Evolutionary conservation across 371 early-diverging fungal species (phyloP).

Genomic region (Mortierella sp.): DNA sequence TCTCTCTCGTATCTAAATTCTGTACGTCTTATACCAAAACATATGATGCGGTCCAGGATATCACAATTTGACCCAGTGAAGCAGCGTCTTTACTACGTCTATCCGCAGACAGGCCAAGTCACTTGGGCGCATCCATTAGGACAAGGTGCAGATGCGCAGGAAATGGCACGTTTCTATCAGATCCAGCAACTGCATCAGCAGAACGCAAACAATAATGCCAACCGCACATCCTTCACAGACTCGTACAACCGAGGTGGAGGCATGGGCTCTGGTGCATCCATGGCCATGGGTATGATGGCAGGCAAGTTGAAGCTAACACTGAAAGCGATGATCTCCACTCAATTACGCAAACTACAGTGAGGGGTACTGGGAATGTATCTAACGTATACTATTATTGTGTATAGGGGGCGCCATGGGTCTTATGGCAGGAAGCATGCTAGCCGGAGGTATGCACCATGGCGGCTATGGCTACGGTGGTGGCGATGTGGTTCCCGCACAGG

Average conservation of each 20-base stretch:
- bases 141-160: constrained; percentile 31
- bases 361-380: background rate
- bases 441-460: constrained; percentile 14
- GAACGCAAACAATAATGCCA: constrained; percentile 13
- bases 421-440: constrained; percentile 37
- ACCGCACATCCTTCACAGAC: constrained; percentile 12
- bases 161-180: constrained; percentile 39
- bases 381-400: background rate
- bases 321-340: too few relatives aligned
- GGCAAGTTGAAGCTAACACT: constrained; percentile 23
- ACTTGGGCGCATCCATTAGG: constrained; percentile 49
- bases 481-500: constrained; percentile 17
- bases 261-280: constrained; percentile 34
- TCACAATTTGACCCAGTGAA: constrained; percentile 42
- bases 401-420: constrained; percentile 43
- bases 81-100: constrained; percentile 47
- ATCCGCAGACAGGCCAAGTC: constrained; percentile 37
- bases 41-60: too few relatives aligned
- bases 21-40: too few relatives aligned
- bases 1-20: too few relatives aligned
- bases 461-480: constrained; percentile 10
- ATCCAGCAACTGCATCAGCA: constrained; percentile 29
- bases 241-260: constrained; percentile 45
- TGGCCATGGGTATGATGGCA: constrained; percentile 47
- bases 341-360: too few relatives aligned